A percentile compares a stretch with the other conserved stretches of the same genome.
phyloP scores from a whole-genome alignment of 2,329 filamentous ascomycete genomes.

The Gyromitra esculenta region DNA sequence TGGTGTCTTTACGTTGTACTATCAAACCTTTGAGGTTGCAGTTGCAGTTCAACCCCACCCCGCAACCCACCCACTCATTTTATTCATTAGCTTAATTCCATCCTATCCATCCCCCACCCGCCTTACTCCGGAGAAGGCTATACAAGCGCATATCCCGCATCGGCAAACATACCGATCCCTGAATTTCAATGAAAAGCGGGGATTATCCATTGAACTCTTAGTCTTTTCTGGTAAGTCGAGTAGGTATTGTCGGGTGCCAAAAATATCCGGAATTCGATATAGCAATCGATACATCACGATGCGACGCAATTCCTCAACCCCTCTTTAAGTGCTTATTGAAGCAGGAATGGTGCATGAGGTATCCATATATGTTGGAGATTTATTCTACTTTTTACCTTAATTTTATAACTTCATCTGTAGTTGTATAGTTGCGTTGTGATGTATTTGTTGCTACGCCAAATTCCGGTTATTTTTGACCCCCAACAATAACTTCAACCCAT shows the following conservation, averaged over 20 bases:
- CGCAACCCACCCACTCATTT: neutral
- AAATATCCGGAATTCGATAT: too few relatives aligned
- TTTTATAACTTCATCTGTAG: too few relatives aligned
- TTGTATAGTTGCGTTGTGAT: too few relatives aligned
- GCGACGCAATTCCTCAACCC: too few relatives aligned
- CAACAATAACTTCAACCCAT: neutral
- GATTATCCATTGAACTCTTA: constrained; percentile 17
- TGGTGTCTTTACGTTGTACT: neutral
- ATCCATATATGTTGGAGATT: too few relatives aligned
- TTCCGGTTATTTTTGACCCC: too few relatives aligned
- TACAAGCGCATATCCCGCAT: constrained; percentile 18
- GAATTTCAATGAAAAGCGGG: constrained; percentile 26
- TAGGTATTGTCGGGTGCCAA: neutral
- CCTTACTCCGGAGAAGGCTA: constrained; percentile 7
- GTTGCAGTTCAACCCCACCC: constrained; percentile 2
- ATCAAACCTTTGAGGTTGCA: neutral
- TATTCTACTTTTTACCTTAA: too few relatives aligned
- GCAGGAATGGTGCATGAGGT: too few relatives aligned
- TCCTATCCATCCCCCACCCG: neutral
- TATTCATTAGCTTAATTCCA: neutral
- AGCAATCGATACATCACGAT: too few relatives aligned
- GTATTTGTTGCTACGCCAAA: too few relatives aligned
- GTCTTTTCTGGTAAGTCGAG: constrained; percentile 22
- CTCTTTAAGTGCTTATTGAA: too few relatives aligned
- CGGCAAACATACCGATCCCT: constrained; percentile 23